Evolutionary conservation across 805 yeast species (phyloP), one percentile per base, ranked within the genome.

Genomic region (Starmerella cellae): DNA sequence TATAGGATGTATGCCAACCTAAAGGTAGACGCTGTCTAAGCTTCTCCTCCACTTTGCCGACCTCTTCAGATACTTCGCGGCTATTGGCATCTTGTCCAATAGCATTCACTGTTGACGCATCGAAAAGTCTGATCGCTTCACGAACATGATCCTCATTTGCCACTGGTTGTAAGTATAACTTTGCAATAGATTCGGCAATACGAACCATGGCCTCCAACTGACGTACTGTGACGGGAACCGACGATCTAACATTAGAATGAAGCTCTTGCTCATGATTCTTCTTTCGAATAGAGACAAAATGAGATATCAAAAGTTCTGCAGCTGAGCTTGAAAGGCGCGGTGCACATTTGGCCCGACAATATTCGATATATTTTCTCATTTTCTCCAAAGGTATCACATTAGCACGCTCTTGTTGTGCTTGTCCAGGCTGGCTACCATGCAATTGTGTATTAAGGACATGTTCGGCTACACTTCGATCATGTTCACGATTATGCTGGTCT

Each of bases 81-180:
- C 52, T 46, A 29, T 44, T 46, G 45, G 78, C 65, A 44, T 77
- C 77, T 57, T 76, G 79, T 37, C 71, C 74, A 10, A 83, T 88
- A 1, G 98, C 98, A 58, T 87, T 87, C 93, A 91, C 85, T 0
- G 99, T 91, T 1, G 98, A 91, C 0, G 98, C 96, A 47, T 82
- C 82, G 63, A 91, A 91, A 48, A 91, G 66, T 55, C 99, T 67
- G 48, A 91, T 82, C 0, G 97, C 96, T 59, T 91, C 98, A 54
- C 83, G 88, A 23, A 91, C 98, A 58, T 91, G 97, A 49, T 74
- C 79, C 54, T 77, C 91, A 8, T 75, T 72, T 3, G 95, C 97
- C 16, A 84, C 70, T 1, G 96, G 88, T 13, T 79, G 70, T 43
- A 91, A 65, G 43, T 78, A 77, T 45, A 91, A 60, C 61, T 91